Conservation (phyloP, 2,329 filamentous ascomycete species). For the Sordariomycetes sp. region DNA sequence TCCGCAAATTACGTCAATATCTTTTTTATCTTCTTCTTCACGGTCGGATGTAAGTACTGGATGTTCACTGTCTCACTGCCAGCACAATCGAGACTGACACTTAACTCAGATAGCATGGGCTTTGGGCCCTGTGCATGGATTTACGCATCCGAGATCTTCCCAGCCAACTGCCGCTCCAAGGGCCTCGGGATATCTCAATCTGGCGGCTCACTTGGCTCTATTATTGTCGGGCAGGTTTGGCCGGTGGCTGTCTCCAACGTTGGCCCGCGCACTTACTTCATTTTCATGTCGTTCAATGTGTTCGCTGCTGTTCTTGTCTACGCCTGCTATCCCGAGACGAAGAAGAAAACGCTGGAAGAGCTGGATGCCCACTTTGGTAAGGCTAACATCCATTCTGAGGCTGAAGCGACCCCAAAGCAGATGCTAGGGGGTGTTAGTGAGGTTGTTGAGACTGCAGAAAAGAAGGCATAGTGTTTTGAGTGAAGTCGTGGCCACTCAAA, state of each 20-base stretch:
- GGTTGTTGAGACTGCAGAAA: constrained; percentile 6
- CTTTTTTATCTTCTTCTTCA: constrained; percentile 13
- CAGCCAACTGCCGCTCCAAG: constrained; percentile 9
- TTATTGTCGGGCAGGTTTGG: constrained; percentile 11
- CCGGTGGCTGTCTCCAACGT: constrained; percentile 11
- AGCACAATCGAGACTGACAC: constrained; percentile 1
- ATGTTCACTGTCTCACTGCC: not conserved
- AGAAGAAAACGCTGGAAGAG: constrained; percentile 59
- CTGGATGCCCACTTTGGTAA: constrained; percentile 15
- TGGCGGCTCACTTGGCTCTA: constrained; percentile 9
- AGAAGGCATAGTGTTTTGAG: constrained; percentile 1
- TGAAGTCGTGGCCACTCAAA: too few relatives aligned
- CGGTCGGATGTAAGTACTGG: constrained; percentile 7
- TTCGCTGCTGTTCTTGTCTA: constrained; percentile 11
- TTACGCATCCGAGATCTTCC: constrained; percentile 11
- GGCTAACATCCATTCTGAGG: constrained; percentile 12
- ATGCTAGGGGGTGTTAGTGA: constrained; percentile 10
- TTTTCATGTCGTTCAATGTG: constrained; percentile 13
- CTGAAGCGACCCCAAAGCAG: constrained; percentile 14
- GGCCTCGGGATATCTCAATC: constrained; percentile 10
- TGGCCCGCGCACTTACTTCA: constrained; percentile 10
- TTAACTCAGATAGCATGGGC: constrained; percentile 9
- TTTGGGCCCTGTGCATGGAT: constrained; percentile 12
- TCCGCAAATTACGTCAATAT: constrained; percentile 11
- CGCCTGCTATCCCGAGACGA: constrained; percentile 48